Evolutionary conservation across 768 basidiomycete genomes (phyloP).

Genomic region (Leucocoprinus leucothites): DNA sequence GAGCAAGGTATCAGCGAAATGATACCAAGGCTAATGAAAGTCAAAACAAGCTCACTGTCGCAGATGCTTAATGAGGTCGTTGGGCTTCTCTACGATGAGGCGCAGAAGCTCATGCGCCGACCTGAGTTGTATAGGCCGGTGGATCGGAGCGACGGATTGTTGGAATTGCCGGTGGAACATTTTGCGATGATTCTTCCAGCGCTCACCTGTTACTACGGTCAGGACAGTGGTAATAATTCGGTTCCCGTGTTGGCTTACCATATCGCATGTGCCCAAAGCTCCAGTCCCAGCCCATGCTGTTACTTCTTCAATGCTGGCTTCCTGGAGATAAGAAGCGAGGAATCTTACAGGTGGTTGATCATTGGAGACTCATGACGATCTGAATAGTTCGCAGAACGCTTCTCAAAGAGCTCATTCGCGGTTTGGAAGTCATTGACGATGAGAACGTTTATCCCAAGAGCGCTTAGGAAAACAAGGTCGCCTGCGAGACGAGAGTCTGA

Average conservation of each 20-base stretch:
- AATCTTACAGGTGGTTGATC: conserved; percentile 46
- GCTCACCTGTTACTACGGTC: conserved; percentile 33
- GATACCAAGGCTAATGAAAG: conserved; percentile 9
- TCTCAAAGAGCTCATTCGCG: conserved; percentile 54
- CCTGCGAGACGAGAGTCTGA: conserved; percentile 29
- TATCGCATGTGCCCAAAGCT: conserved; percentile 55
- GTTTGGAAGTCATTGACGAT: conserved; percentile 40
- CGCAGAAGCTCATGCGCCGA: conserved; percentile 45
- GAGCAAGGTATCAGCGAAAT: neutral
- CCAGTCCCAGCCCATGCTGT: conserved; percentile 41
- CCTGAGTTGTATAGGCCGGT: conserved; percentile 43
- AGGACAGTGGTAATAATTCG: neutral
- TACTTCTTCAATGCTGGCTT: neutral
- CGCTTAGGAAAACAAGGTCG: conserved; percentile 50
- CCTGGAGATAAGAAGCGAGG: neutral
- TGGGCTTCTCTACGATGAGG: conserved; percentile 38
- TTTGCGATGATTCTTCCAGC: conserved; percentile 50
- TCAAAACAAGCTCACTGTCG: conserved; percentile 36
- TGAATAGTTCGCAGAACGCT: conserved; percentile 53
- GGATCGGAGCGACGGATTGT: conserved; percentile 34
- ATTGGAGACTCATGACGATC: conserved; percentile 45
- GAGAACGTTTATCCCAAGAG: conserved; percentile 42
- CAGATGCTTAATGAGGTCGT: conserved; percentile 45
- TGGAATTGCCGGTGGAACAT: conserved; percentile 53
- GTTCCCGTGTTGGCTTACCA: conserved; percentile 17